These are phyloP conservation scores for Puccinia polysora DNA, from an alignment of 1,284 basidiomycete species.

Conservation along the genomic window DNA sequence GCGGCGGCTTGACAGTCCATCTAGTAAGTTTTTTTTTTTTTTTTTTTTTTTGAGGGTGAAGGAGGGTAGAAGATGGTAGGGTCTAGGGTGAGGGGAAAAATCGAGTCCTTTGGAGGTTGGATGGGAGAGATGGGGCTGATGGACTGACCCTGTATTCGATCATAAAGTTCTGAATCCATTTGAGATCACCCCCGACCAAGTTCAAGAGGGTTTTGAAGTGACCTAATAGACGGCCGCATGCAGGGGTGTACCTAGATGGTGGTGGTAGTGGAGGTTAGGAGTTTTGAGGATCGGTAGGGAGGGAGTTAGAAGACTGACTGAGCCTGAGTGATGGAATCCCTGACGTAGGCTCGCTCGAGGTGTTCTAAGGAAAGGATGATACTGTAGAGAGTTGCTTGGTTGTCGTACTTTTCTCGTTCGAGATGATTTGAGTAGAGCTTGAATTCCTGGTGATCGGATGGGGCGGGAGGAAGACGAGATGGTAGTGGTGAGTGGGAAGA, in stretches of 20 bases:
- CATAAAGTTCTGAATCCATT: slow-evolving; percentile 85
- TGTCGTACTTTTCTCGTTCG: slow-evolving; percentile 82
- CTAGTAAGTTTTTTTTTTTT: too few relatives aligned
- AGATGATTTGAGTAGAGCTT: slow-evolving; percentile 80
- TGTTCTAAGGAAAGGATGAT: slow-evolving; percentile 89
- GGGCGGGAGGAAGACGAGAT: too few relatives aligned
- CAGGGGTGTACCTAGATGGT: slow-evolving; percentile 91
- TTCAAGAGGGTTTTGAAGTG: slow-evolving; percentile 97
- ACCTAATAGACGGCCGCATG: slow-evolving; percentile 81
- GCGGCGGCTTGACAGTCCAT: slow-evolving; percentile 92
- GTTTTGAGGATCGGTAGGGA: too few relatives aligned
- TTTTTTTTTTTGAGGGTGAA: too few relatives aligned
- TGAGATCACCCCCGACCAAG: slow-evolving; percentile 77
- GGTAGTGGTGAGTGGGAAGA: too few relatives aligned
- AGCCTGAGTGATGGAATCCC: slow-evolving; percentile 79
- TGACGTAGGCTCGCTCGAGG: slow-evolving; percentile 88
- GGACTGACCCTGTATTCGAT: slow-evolving; percentile 72
- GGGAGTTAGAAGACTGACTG: slow-evolving; percentile 66
- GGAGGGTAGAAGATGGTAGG: too few relatives aligned
- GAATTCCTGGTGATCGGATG: too few relatives aligned
- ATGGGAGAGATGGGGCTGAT: too few relatives aligned
- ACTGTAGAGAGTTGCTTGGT: slow-evolving; percentile 81
- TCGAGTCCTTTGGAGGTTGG: background rate
- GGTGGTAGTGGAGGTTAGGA: too few relatives aligned
- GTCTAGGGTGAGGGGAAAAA: too few relatives aligned